Evolutionary conservation across 2,329 filamentous ascomycete species (phyloP), one percentile per base, ranked within the genome.

Genomic region (Plenodomus lindquistii): DNA sequence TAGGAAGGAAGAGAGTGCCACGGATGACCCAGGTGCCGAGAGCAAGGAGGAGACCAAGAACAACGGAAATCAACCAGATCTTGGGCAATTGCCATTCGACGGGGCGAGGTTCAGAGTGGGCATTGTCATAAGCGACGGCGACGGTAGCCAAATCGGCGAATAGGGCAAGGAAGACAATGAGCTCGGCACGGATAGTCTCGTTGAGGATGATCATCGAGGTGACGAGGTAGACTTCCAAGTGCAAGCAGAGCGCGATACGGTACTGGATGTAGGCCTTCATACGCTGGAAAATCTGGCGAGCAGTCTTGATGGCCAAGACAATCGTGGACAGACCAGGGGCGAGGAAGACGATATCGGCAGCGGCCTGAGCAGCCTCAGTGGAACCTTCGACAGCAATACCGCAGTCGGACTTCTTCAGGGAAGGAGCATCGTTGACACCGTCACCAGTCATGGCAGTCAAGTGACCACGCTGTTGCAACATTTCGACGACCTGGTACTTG

Each of bases 1-100:
- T 84, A 50, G 77, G 75, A 17, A 89, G 74, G 80, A 84, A 90
- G 66, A 90, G 75, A 40, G 86, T 81, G 43, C 83, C 87, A 65
- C 87, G 87, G 56, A 89, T 76, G 66, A 90, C 78, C 87, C 87
- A 91, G 62, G 87, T 91, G 52, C 78, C 87, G 37, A 82, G 67
- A 46, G 87, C 87, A 36, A 91, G 85, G 37, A 89, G 75, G 27
- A 82, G 58, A 72, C 87, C 87, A 42, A 90, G 81, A 50, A 87
- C 76, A 58, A 87, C 78, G 54, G 82, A 86, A 65, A 91, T 89
- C 59, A 90, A 81, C 87, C 87, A 90, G 69, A 90, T 90, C 81
- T 90, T 91, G 57, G 87, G 86, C 57, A 91, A 72, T 75, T 91
- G 87, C 87, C 87, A 91, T 73, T 90, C 87, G 63, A 90, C 87